Evolutionary conservation across 31 red algal species (phyloP).

Genomic region (Bonnemaisonia californica): DNA sequence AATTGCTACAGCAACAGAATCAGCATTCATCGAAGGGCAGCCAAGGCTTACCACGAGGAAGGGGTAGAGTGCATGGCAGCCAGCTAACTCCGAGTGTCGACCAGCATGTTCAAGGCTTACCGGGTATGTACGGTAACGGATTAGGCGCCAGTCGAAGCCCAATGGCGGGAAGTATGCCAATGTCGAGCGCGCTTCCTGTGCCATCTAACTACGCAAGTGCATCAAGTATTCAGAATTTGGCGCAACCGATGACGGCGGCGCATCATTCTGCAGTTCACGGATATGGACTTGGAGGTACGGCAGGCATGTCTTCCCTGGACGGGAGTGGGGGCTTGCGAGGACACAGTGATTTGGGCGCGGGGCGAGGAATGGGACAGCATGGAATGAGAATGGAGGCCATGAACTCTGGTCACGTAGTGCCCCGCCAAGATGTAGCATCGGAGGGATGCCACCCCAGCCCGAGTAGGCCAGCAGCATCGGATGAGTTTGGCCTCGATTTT

Average conservation of each 20-base stretch:
- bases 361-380: background rate
- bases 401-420: background rate
- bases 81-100: background rate
- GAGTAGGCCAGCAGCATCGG: background rate
- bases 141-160: background rate
- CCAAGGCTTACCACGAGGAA: background rate
- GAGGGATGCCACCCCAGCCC: background rate
- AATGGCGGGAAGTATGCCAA: background rate
- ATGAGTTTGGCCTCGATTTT: constrained; percentile 73
- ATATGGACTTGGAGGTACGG: background rate
- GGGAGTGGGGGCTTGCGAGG: background rate
- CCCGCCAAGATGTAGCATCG: background rate
- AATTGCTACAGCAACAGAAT: constrained; percentile 12
- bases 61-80: background rate
- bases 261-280: background rate
- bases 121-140: background rate
- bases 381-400: constrained; percentile 4
- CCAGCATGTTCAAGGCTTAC: background rate
- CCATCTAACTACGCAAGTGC: background rate
- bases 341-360: constrained; percentile 13
- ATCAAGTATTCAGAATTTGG: background rate
- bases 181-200: background rate
- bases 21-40: background rate
- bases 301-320: background rate
- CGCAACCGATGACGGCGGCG: background rate